These are phyloP conservation scores for Eucalyptus curtisii DNA, from an alignment of 345 rosid genomes.

Conservation along the genomic window DNA sequence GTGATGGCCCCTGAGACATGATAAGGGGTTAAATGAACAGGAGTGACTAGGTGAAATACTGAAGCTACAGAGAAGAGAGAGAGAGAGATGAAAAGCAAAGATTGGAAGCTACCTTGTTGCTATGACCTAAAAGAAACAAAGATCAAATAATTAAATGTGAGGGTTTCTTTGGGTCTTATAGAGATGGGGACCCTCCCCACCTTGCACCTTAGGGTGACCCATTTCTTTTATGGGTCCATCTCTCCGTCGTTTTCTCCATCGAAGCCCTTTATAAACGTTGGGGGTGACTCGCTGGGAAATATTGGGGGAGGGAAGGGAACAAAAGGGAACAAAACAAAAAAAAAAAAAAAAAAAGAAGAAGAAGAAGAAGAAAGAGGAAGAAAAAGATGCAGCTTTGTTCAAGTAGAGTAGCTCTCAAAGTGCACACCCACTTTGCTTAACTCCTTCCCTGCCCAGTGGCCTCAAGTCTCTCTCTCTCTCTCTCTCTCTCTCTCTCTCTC, in stretches of 20 bases:
- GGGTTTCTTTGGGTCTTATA: background rate
- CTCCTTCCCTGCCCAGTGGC: background rate
- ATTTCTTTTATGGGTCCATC: background rate
- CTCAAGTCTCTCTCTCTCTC: background rate
- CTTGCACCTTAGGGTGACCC: background rate
- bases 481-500: background rate
- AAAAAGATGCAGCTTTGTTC: background rate
- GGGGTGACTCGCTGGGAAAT: background rate
- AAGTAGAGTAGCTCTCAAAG: background rate
- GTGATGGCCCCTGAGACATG: background rate
- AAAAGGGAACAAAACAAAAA: too few relatives aligned
- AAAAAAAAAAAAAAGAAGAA: too few relatives aligned
- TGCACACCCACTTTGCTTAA: background rate
- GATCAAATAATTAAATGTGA: background rate
- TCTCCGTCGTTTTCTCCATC: background rate
- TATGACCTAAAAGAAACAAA: background rate
- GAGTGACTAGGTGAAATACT: background rate
- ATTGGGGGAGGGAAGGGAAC: background rate
- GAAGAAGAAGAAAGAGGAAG: background rate
- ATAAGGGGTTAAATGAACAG: background rate
- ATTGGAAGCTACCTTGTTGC: background rate
- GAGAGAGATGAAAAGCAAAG: background rate
- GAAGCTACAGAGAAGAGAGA: background rate
- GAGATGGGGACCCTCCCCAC: background rate
- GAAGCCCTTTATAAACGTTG: background rate